Base-by-base conservation (phyloP, 495 filamentous ascomycete species). In the Barbatosphaeria neglecta region DNA sequence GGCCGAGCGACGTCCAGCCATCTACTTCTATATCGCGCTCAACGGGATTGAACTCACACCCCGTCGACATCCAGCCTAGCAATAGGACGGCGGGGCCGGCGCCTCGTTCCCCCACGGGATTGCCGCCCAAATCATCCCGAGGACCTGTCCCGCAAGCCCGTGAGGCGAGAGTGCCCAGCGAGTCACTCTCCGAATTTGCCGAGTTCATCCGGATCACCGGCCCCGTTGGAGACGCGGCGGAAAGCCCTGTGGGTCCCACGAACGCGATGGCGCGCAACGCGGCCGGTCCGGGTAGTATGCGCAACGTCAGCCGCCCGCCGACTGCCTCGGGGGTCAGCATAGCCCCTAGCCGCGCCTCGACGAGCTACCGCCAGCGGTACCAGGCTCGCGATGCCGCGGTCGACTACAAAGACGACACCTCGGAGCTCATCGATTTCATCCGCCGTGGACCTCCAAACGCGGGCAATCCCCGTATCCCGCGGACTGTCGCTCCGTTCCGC, bases 371-470 rank as follows among this genome's bases (percentile, higher is more conserved):
- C 20, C 67, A 65, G 31, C 73, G 72, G 37, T 65, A 87, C 40
- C 78, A 88, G 64, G 81, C 88, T 49, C 82, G 89, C 16, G 76
- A 81, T 50, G 76, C 87, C n/a, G 67, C 74, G 23, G 70, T 76
- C 18, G 66, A 76, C 20, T 67, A 68, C 22, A 74, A 72, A 37
- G 79, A 80, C 40, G 76, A 80, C 53, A 94, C 80, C 40, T 82
- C 83, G 2, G 92, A 95, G 49, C 65, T 98, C 33, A 93, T 95
- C 43, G 87, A 97, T 55, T 97, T 97, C 65, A 90, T 98, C 44
- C 81, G 89, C 41, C 80, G 85, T 61, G 86, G 90, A 1, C 82
- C 90, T 7, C 78, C 81, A 0, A 69, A 63, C 44, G 58, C 58
- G 9, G 62, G 61, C 13, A 68, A 70, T 44, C 85, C 76, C 41